These are phyloP conservation scores for Sarocladium strictum DNA, from an alignment of 2,329 filamentous ascomycete genomes.

Conservation along the genomic window DNA sequence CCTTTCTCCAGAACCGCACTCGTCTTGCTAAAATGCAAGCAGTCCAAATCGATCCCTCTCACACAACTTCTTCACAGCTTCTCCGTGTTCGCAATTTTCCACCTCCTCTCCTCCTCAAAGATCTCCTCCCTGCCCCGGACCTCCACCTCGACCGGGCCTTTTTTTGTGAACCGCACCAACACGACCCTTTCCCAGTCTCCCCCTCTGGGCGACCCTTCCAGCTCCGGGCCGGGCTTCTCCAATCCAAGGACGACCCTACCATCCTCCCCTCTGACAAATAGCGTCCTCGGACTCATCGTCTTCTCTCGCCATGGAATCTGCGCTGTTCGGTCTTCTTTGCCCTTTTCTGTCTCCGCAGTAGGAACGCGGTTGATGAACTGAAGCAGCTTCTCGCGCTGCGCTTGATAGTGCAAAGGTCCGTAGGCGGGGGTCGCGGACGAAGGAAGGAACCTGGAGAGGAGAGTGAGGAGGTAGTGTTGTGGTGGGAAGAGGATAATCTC, in stretches of 20 bases:
- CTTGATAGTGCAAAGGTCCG: slow-evolving; percentile 30
- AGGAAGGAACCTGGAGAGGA: slow-evolving; percentile 49
- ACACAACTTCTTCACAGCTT: slow-evolving; percentile 19
- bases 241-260: slow-evolving; percentile 47
- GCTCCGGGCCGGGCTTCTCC: slow-evolving; percentile 52
- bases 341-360: slow-evolving; percentile 34
- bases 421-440: slow-evolving; percentile 23
- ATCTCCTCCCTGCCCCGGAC: slow-evolving; percentile 45
- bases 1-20: no score
- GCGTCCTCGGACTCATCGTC: slow-evolving; percentile 50
- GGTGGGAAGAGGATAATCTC: slow-evolving; percentile 85
- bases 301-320: slow-evolving; percentile 52
- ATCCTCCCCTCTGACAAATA: slow-evolving; percentile 39
- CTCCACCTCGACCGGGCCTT: slow-evolving; percentile 47
- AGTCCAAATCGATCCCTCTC: background rate
- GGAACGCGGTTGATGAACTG: slow-evolving; percentile 43
- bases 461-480: slow-evolving; percentile 67
- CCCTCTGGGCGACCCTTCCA: slow-evolving; percentile 37
- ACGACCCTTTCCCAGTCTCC: slow-evolving; percentile 57
- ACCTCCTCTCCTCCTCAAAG: slow-evolving; percentile 36
- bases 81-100: slow-evolving; percentile 15
- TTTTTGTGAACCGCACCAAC: slow-evolving; percentile 46
- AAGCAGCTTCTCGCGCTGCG: slow-evolving; percentile 47
- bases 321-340: slow-evolving; percentile 33
- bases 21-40: background rate